Evolutionary conservation across 2,329 filamentous ascomycete species (phyloP).

Genomic region (Xylaria sp.): DNA sequence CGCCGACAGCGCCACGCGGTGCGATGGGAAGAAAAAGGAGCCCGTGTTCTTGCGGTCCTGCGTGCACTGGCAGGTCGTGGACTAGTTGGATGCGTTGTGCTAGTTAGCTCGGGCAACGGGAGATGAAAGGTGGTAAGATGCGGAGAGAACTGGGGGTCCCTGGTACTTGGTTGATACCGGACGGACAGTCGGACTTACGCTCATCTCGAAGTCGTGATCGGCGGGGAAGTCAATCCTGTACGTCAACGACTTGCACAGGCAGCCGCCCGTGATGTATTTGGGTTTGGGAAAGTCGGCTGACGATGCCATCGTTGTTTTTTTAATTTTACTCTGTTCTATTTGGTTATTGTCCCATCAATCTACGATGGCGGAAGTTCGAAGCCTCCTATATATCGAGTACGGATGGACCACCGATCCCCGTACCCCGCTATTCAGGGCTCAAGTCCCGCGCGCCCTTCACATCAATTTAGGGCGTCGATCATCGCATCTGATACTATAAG

Average conservation of each 20-base stretch:
- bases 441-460: conserved; percentile 10
- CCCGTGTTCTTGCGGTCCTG: conserved; percentile 61
- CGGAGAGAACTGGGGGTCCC: background rate
- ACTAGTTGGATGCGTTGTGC: conserved; percentile 35
- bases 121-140: background rate
- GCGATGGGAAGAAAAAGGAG: conserved; percentile 50
- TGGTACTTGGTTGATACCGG: too few species aligned
- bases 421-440: background rate
- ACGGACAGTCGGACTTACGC: conserved; percentile 22
- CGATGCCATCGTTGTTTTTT: conserved; percentile 5
- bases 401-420: background rate
- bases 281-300: conserved; percentile 21
- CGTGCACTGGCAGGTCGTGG: conserved; percentile 58
- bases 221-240: conserved; percentile 54
- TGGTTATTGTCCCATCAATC: background rate
- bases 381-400: background rate
- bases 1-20: conserved; percentile 43
- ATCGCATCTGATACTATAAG: background rate
- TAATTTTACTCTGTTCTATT: background rate
- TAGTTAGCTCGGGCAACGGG: background rate
- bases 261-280: conserved; percentile 53
- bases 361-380: background rate
- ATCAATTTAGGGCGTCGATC: conserved; percentile 3
- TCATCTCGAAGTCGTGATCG: conserved; percentile 49
- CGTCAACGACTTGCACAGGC: conserved; percentile 56